Percentiles rank a stretch among this genome's conserved stretches.
phyloP scores from a whole-genome alignment of 2,329 filamentous ascomycete species.

The Pseudophaeomoniella oleicola region DNA sequence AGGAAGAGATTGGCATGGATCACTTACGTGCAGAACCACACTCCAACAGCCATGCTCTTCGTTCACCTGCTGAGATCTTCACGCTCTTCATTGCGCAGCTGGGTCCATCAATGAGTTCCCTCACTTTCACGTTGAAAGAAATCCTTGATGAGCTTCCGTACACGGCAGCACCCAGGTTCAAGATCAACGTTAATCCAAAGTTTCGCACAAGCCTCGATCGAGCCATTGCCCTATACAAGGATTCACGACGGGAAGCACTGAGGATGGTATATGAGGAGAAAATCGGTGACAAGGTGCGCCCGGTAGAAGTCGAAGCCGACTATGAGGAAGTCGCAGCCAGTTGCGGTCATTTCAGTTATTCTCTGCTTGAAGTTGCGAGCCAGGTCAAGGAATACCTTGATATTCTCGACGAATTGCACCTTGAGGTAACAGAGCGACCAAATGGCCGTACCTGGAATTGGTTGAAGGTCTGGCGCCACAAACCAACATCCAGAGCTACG shows the following conservation, averaged over 20 bases:
- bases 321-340: constrained; percentile 97
- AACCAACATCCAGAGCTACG: not conserved
- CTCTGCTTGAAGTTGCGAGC: constrained; percentile 70
- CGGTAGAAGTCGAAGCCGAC: constrained; percentile 70
- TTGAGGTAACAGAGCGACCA: constrained; percentile 46
- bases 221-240: constrained; percentile 65
- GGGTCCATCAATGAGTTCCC: constrained; percentile 87
- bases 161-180: constrained; percentile 48
- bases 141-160: constrained; percentile 82
- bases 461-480: constrained; percentile 59
- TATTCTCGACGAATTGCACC: constrained; percentile 71
- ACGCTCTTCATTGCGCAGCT: constrained; percentile 76
- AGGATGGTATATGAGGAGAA: constrained; percentile 68
- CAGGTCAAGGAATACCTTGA: constrained; percentile 74
- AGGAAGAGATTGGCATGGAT: constrained; percentile 5
- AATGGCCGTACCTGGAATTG: constrained; percentile 64
- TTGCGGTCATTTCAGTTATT: constrained; percentile 92
- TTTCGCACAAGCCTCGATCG: constrained; percentile 68
- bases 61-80: constrained; percentile 70
- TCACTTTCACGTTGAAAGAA: constrained; percentile 81
- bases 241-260: constrained; percentile 61
- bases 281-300: constrained; percentile 52
- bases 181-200: constrained; percentile 62
- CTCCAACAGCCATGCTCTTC: constrained; percentile 23
- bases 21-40: not conserved